phyloP scores from a whole-genome alignment of 768 basidiomycete genomes.

The Paxillus ammoniavirescens region DNA sequence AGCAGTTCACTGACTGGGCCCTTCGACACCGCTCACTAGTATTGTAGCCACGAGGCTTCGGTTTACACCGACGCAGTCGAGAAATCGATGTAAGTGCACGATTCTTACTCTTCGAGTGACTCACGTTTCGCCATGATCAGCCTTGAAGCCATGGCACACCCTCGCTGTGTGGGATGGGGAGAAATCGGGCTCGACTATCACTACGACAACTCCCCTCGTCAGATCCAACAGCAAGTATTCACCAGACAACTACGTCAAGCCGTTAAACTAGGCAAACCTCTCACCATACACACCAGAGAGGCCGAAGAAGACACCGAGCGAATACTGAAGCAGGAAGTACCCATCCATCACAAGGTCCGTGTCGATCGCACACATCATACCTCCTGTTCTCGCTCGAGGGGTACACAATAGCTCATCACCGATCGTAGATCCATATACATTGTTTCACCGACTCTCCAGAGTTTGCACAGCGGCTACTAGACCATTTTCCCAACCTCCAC shows the following conservation, averaged over 20 bases:
- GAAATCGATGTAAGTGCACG: conserved; percentile 53
- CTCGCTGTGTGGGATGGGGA: conserved; percentile 84
- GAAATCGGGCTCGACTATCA: conserved; percentile 89
- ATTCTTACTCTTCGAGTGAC: not conserved
- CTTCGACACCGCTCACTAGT: not conserved
- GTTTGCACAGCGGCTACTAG: conserved; percentile 68
- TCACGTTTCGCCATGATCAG: conserved; percentile 32
- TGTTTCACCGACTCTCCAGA: conserved; percentile 84
- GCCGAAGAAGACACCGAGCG: conserved; percentile 81
- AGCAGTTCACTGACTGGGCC: conserved; percentile 22
- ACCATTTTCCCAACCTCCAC: conserved; percentile 77
- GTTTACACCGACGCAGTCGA: conserved; percentile 68
- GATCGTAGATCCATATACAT: conserved; percentile 72
- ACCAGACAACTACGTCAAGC: conserved; percentile 66
- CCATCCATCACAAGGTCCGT: conserved; percentile 62
- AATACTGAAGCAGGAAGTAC: conserved; percentile 76
- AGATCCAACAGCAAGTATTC: conserved; percentile 66
- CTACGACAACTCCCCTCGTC: conserved; percentile 74
- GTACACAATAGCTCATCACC: not conserved
- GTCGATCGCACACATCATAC: not conserved
- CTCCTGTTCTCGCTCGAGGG: not conserved
- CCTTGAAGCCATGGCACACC: conserved; percentile 72
- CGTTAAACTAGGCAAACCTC: conserved; percentile 65
- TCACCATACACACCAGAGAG: conserved; percentile 86
- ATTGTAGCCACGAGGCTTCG: conserved; percentile 65